Conservation (phyloP, 208 protist genomes). For the Acanthamoeba culbertsoni region DNA sequence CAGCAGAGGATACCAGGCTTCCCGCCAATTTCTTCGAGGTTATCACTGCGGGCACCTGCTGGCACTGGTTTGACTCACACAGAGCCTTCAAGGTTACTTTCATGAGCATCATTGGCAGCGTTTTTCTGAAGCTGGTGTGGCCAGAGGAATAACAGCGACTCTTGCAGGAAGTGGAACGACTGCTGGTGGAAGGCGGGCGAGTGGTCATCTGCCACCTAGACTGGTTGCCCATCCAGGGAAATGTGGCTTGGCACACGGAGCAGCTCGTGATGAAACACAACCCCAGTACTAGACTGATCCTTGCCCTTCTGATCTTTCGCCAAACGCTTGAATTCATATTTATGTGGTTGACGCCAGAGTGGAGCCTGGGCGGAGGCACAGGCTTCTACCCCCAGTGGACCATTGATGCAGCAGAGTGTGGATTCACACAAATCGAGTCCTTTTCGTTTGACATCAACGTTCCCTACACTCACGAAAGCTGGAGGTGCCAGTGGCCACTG, state of each 20-base stretch:
- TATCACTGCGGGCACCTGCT: not conserved
- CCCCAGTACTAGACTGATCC: not conserved
- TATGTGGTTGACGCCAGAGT: not conserved
- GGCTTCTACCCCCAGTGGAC: conserved; percentile 44
- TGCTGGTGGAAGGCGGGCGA: not conserved
- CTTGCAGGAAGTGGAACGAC: not conserved
- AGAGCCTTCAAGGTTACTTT: not conserved
- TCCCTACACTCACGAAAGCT: not conserved
- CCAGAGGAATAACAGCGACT: not conserved
- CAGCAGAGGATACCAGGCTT: not conserved
- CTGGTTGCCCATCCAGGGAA: conserved; percentile 28
- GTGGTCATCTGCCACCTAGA: conserved; percentile 1
- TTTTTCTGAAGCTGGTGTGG: not conserved
- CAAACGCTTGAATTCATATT: not conserved
- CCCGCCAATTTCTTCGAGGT: not conserved
- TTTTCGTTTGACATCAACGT: conserved; percentile 12
- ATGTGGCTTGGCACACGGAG: not conserved
- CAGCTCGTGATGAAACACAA: conserved; percentile 1
- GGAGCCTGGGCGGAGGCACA: conserved; percentile 14
- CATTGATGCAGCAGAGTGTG: not conserved
- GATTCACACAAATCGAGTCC: not conserved
- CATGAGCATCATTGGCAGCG: not conserved
- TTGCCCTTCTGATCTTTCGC: not conserved
- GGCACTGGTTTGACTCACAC: conserved; percentile 40
- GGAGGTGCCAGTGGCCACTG: not conserved